Percentiles rank a stretch among this genome's conserved stretches.
Conservation (phyloP, 2,329 filamentous ascomycete genomes). For the Chaetothyriales sp. region DNA sequence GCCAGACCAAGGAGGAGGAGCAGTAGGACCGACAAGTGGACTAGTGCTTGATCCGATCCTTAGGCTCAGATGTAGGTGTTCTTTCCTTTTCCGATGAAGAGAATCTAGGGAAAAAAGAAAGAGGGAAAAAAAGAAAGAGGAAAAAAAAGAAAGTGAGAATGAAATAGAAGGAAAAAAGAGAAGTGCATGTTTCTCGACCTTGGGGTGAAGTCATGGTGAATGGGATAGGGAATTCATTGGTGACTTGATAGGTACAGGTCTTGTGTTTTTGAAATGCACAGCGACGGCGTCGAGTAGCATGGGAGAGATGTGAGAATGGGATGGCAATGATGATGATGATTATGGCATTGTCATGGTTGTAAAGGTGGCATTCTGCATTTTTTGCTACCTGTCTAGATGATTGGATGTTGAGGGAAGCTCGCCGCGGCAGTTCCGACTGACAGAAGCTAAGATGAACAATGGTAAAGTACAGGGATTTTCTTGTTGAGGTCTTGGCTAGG, state of each 20-base stretch:
- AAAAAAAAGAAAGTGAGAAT: conserved; percentile 6
- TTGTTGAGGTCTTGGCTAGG: background rate
- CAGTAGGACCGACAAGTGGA: conserved; percentile 81
- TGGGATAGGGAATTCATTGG: conserved; percentile 6
- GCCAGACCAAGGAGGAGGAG: conserved; percentile 52
- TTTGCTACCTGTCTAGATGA: background rate
- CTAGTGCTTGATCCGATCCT: conserved; percentile 27
- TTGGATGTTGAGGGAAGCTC: background rate
- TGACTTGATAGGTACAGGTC: background rate
- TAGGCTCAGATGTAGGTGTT: background rate
- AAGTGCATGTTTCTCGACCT: too few relatives aligned
- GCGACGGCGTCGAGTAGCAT: too few relatives aligned
- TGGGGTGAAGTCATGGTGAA: too few relatives aligned
- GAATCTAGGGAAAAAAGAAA: conserved; percentile 8
- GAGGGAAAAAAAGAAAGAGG: too few relatives aligned
- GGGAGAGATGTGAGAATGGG: too few relatives aligned
- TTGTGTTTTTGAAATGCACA: too few relatives aligned
- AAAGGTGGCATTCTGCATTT: background rate
- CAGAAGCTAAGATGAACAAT: too few relatives aligned
- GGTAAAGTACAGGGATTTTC: background rate
- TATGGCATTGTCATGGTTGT: background rate
- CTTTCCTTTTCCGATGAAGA: too few relatives aligned
- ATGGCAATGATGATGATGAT: too few relatives aligned
- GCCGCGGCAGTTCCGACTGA: background rate
- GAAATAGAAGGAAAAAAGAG: too few relatives aligned